Percentiles rank a stretch among this genome's conserved stretches.
These are phyloP conservation scores for Penicillium sp. DNA, from an alignment of 2,329 filamentous ascomycete species.

Conservation along the genomic window DNA sequence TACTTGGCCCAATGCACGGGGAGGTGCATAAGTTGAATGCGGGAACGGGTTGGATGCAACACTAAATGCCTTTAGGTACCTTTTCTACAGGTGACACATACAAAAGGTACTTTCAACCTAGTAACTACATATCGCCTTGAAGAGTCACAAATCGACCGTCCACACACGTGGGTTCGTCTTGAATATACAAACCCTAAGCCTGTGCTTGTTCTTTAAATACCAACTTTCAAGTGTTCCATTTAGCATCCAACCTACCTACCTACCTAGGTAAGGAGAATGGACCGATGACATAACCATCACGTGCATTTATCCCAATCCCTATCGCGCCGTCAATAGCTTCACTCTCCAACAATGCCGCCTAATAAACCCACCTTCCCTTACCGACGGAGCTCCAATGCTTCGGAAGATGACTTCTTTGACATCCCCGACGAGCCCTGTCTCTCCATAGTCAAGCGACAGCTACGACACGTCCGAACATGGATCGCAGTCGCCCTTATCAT, in stretches of 20 bases:
- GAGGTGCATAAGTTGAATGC: no score
- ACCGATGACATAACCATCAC: conserved; percentile 5
- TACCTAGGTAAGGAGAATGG: not conserved
- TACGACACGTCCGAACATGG: conserved; percentile 33
- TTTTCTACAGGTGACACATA: no score
- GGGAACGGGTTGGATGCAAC: no score
- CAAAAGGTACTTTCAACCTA: no score
- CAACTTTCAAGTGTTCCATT: no score
- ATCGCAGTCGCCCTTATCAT: conserved; percentile 21
- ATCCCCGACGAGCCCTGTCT: conserved; percentile 32
- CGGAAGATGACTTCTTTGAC: conserved; percentile 36
- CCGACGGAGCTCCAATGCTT: conserved; percentile 30
- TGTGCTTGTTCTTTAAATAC: not conserved
- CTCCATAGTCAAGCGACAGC: conserved; percentile 30
- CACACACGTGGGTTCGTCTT: no score
- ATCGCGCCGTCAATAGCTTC: not conserved
- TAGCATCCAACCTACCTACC: not conserved
- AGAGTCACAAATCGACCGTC: no score
- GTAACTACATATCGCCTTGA: no score
- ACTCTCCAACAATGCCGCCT: conserved; percentile 9
- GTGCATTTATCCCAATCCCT: not conserved
- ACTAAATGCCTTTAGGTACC: no score
- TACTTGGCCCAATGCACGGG: no score
- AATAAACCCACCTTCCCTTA: conserved; percentile 19
- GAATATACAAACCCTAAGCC: not conserved